phyloP scores from a whole-genome alignment of 805 yeast genomes.

The Candida maltosa region DNA sequence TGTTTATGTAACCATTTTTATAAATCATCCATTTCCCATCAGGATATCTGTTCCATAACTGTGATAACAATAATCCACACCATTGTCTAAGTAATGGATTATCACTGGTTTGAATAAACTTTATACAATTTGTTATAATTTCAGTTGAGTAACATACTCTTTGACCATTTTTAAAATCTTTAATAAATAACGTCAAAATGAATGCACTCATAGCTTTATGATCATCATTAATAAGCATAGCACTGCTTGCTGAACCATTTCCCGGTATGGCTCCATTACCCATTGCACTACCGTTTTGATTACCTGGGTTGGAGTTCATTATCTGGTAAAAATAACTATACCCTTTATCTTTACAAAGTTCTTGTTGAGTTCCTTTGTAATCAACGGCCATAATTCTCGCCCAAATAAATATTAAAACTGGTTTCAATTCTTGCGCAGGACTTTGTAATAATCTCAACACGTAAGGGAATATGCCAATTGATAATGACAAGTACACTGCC shows the following conservation, averaged over 20 bases:
- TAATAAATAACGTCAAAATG: conserved; percentile 78
- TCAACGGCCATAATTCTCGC: conserved; percentile 97
- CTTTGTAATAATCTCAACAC: conserved; percentile 85
- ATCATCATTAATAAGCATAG: conserved; percentile 59
- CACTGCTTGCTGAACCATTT: conserved; percentile 15
- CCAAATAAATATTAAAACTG: conserved; percentile 94
- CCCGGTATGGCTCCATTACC: conserved; percentile 12
- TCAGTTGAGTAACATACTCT: conserved; percentile 73
- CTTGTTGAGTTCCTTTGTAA: conserved; percentile 84
- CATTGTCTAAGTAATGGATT: conserved; percentile 88
- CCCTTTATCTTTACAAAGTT: conserved; percentile 86
- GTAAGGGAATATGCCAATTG: conserved; percentile 95
- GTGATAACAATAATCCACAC: conserved; percentile 79
- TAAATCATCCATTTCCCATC: conserved; percentile 73
- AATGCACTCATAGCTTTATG: conserved; percentile 96
- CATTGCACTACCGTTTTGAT: conserved; percentile 22
- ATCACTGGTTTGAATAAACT: conserved; percentile 67
- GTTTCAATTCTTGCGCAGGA: conserved; percentile 93
- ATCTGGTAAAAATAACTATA: conserved; percentile 83
- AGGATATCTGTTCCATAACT: conserved; percentile 66
- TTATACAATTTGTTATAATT: conserved; percentile 62
- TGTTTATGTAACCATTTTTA: conserved; percentile 59
- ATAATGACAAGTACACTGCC: conserved; percentile 91
- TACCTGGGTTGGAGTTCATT: conserved; percentile 44
- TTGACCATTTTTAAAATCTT: conserved; percentile 78